Evolutionary conservation across 805 yeast genomes (phyloP).

Genomic region (Yarrowia porcina): DNA sequence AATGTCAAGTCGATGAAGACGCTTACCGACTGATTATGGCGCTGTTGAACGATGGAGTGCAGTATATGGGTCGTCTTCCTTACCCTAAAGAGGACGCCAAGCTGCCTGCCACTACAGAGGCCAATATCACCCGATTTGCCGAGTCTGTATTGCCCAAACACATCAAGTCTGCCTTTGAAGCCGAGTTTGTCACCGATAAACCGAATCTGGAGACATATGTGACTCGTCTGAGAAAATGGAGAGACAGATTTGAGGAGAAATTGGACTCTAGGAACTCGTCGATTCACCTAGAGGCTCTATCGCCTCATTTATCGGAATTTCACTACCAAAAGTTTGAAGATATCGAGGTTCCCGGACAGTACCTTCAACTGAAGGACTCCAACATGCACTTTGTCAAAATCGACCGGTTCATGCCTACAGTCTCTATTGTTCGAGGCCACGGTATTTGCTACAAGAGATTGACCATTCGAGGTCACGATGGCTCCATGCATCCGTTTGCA

Average conservation of each 20-base stretch:
- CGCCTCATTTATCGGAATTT: constrained; percentile 94
- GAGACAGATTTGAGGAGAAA: constrained; percentile 86
- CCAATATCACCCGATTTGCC: constrained; percentile 82
- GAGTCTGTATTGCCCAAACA: constrained; percentile 89
- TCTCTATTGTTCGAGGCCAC: constrained; percentile 85
- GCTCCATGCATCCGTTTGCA: constrained; percentile 85
- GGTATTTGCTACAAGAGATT: constrained; percentile 86
- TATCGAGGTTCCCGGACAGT: constrained; percentile 96
- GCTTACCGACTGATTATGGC: constrained; percentile 93
- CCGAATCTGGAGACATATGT: constrained; percentile 89
- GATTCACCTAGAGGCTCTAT: constrained; percentile 80
- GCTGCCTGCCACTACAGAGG: constrained; percentile 87
- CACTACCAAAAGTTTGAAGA: constrained; percentile 98
- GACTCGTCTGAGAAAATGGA: constrained; percentile 80
- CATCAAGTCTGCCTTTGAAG: constrained; percentile 83
- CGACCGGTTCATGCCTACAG: constrained; percentile 84
- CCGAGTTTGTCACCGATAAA: constrained; percentile 80
- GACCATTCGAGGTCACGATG: constrained; percentile 90
- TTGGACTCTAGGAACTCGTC: constrained; percentile 78
- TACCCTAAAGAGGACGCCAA: constrained; percentile 85
- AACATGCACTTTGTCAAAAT: constrained; percentile 89
- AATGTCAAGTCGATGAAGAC: constrained; percentile 92
- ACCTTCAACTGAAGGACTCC: constrained; percentile 79
- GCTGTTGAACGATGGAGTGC: constrained; percentile 86
- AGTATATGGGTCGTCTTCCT: constrained; percentile 78